phyloP scores from a whole-genome alignment of 768 basidiomycete genomes.

The Auriscalpium microsporum region DNA sequence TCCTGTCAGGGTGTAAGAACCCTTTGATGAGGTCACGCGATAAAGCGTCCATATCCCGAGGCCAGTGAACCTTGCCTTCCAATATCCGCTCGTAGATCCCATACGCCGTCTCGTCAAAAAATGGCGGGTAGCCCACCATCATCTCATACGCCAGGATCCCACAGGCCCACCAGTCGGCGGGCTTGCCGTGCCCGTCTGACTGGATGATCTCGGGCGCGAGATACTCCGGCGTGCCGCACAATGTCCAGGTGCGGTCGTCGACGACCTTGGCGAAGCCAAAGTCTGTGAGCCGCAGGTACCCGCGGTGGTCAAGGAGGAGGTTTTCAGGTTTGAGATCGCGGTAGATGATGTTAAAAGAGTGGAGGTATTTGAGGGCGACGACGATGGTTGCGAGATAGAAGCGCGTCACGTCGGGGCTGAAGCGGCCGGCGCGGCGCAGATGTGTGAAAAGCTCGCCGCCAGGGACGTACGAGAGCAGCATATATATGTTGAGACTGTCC shows the following conservation, averaged over 20 bases:
- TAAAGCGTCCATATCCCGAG: slow-evolving; percentile 79
- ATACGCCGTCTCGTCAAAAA: slow-evolving; percentile 96
- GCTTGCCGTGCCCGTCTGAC: slow-evolving; percentile 95
- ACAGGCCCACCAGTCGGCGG: slow-evolving; percentile 99
- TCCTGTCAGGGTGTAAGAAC: slow-evolving; percentile 87
- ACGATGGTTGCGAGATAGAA: slow-evolving; percentile 97
- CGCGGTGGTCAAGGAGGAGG: slow-evolving; percentile 86
- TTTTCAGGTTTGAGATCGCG: slow-evolving; percentile 99
- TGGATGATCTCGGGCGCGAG: slow-evolving; percentile 98
- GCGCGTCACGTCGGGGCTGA: slow-evolving; percentile 94
- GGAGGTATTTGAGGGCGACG: slow-evolving; percentile 89
- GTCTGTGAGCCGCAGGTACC: slow-evolving; percentile 92
- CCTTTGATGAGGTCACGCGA: slow-evolving; percentile 84
- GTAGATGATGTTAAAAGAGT: slow-evolving; percentile 96
- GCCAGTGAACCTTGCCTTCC: slow-evolving; percentile 81
- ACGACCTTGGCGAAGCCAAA: slow-evolving; percentile 98
- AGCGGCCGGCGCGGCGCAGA: slow-evolving; percentile 86
- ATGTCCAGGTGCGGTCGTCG: slow-evolving; percentile 95
- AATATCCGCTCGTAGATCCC: slow-evolving; percentile 99
- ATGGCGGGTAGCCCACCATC: slow-evolving; percentile 97
- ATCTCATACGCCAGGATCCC: slow-evolving; percentile 97
- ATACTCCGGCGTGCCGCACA: slow-evolving; percentile 95
- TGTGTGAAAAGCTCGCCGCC: slow-evolving; percentile 98
- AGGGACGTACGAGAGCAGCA: slow-evolving; percentile 93
- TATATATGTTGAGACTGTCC: slow-evolving; percentile 94